Conservation (phyloP, 78 protist genomes). For the Pelomyxa schiedti region DNA sequence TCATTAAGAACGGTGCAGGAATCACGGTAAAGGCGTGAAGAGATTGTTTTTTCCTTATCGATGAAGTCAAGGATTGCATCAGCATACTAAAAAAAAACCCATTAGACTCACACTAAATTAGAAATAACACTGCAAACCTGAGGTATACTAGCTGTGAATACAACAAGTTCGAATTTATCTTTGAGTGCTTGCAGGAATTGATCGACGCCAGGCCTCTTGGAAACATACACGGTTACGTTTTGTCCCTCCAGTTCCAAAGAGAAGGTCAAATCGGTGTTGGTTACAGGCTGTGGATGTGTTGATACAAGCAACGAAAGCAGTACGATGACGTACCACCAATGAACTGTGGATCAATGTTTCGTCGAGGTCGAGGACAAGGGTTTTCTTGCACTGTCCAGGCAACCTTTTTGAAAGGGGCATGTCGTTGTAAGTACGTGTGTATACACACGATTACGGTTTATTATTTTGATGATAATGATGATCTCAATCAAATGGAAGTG, state of each 20-base stretch:
- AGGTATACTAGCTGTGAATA: slow-evolving; percentile 64
- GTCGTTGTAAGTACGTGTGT: too few relatives aligned
- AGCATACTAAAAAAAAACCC: slow-evolving; percentile 45
- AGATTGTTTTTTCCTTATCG: slow-evolving; percentile 15
- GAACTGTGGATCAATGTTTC: slow-evolving; percentile 69
- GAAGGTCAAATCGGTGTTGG: background rate
- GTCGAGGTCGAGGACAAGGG: slow-evolving; percentile 73
- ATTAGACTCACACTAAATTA: background rate
- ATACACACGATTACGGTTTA: too few relatives aligned
- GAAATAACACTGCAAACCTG: slow-evolving; percentile 1
- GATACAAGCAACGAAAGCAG: background rate
- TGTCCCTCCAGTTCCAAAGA: slow-evolving; percentile 13
- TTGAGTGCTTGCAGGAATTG: slow-evolving; percentile 24
- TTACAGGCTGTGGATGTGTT: too few relatives aligned
- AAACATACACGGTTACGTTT: slow-evolving; percentile 31
- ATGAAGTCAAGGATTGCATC: slow-evolving; percentile 61
- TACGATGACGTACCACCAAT: slow-evolving; percentile 9
- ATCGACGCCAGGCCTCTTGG: slow-evolving; percentile 61
- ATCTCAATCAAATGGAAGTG: too few relatives aligned
- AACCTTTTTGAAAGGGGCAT: too few relatives aligned
- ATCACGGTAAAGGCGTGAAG: slow-evolving; percentile 48
- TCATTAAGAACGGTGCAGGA: slow-evolving; percentile 14
- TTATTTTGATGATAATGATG: too few relatives aligned
- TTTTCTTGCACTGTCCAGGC: too few relatives aligned
- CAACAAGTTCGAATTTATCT: slow-evolving; percentile 48